Evolutionary conservation across 2,329 filamentous ascomycete species (phyloP).

Genomic region (Hymenoscyphus repandus): DNA sequence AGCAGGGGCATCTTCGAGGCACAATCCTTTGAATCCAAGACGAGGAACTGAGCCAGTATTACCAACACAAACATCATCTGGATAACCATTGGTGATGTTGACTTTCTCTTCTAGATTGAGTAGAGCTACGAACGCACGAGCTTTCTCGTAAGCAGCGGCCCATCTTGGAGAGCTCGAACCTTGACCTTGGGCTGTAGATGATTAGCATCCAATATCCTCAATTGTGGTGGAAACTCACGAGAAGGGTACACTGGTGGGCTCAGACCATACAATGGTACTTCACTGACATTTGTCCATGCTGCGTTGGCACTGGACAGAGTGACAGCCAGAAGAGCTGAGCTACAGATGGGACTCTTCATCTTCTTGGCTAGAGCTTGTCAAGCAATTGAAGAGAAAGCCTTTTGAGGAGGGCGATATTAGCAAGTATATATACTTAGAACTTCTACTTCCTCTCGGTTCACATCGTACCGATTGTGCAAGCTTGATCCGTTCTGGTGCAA

Average conservation of each 20-base stretch:
- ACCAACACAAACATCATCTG: neutral
- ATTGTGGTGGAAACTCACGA: no score
- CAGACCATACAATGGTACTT: conserved; percentile 12
- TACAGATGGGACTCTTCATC: neutral
- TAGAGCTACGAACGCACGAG: conserved; percentile 34
- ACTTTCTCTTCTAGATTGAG: conserved; percentile 38
- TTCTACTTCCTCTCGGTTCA: no score
- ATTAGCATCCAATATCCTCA: no score
- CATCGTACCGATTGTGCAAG: no score
- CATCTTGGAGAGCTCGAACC: neutral
- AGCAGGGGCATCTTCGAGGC: conserved; percentile 10
- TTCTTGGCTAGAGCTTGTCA: no score
- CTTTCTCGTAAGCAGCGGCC: conserved; percentile 30
- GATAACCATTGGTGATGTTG: conserved; percentile 25
- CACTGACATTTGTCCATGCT: conserved; percentile 12
- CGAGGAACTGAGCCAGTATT: conserved; percentile 10
- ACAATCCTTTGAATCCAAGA: conserved; percentile 23
- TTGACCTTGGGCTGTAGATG: no score
- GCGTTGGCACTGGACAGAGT: neutral
- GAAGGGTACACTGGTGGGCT: no score
- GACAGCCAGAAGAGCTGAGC: neutral
- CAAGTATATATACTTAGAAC: no score
- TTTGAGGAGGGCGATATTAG: no score
- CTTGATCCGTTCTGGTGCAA: no score
- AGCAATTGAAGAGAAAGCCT: no score